Evolutionary conservation across 371 early-diverging fungal genomes (phyloP).

Genomic region (Mucor velutinosus): DNA sequence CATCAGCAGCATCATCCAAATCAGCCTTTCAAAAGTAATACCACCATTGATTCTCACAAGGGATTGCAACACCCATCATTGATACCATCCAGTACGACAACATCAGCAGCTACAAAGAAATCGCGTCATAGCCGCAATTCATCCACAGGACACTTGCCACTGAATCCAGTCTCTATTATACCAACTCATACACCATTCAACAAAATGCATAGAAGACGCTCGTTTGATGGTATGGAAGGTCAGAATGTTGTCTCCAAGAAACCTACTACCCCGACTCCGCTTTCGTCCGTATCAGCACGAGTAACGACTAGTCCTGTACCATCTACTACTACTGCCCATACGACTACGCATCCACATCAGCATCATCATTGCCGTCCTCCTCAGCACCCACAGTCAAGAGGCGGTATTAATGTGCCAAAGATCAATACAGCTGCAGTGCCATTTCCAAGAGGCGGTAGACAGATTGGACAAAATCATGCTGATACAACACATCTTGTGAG

Average conservation of each 20-base stretch:
- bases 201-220: constrained; percentile 36
- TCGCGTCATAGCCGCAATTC: constrained; percentile 41
- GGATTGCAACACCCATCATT: not conserved
- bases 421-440: constrained; percentile 26
- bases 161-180: constrained; percentile 7
- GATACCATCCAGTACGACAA: not conserved
- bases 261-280: constrained; percentile 16
- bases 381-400: not conserved
- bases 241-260: constrained; percentile 3
- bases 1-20: not conserved
- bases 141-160: constrained; percentile 28
- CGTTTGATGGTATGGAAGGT: constrained; percentile 27
- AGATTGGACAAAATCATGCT: constrained; percentile 19
- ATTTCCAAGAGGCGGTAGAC: constrained; percentile 47
- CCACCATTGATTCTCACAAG: not conserved
- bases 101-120: not conserved
- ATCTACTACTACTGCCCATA: not conserved
- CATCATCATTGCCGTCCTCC: not conserved
- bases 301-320: constrained; percentile 20
- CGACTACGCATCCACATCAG: not conserved
- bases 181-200: constrained; percentile 6
- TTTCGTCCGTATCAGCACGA: constrained; percentile 24
- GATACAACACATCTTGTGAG: constrained; percentile 1
- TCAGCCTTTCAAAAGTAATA: constrained; percentile 12
- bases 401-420: constrained; percentile 1